Evolutionary conservation across 495 filamentous ascomycete genomes (phyloP), one percentile per base, ranked within the genome.

Genomic region (Chaetomium fimeti): DNA sequence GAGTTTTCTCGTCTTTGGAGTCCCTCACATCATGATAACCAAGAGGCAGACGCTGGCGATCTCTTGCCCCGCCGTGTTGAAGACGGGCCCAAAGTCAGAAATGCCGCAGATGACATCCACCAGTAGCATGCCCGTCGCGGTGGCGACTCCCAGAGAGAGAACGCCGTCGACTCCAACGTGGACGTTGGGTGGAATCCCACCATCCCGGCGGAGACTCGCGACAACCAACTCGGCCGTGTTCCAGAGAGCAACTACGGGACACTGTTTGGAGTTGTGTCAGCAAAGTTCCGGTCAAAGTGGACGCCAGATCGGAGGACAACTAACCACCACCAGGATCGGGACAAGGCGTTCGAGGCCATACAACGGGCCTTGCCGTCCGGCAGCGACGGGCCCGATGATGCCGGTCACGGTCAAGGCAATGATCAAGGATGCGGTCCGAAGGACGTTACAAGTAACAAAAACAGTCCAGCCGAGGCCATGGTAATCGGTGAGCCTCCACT

Each of bases 401-500:
- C 32, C 43, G 3, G 52, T 53, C 2, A 60, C 56, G 24, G 32
- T 22, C 29, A 69, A 15, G 22, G 69, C 69, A 27, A 66, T 25
- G 29, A 53, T 16, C n/a, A 67, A 49, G 27, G 69, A 71, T 11
- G 64, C 27, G 27, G 38, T 57, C 8, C 69, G 62, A n/a, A 73
- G 60, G 57, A 67, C 36, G 22, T 67, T 9, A 45, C 49, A 60
- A n/a, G 52, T 57, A 38, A 62, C 42, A 43, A 71, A 69, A 18
- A 53, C 56, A 25, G 48, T 59, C n/a, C 66, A 38, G 16, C 55
- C 56, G 3, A 57, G 32, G 56, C 62, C 56, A 22, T 60, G 36
- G 18, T 62, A 48, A 36, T 65, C 20, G n/a, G 61, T 18, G 25
- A 66, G 58, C 16, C 61, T 58, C 67, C 71, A 72, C 55, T 72